Base-by-base conservation (phyloP, 1,139 yeast species). In the Hansenula anomala region DNA sequence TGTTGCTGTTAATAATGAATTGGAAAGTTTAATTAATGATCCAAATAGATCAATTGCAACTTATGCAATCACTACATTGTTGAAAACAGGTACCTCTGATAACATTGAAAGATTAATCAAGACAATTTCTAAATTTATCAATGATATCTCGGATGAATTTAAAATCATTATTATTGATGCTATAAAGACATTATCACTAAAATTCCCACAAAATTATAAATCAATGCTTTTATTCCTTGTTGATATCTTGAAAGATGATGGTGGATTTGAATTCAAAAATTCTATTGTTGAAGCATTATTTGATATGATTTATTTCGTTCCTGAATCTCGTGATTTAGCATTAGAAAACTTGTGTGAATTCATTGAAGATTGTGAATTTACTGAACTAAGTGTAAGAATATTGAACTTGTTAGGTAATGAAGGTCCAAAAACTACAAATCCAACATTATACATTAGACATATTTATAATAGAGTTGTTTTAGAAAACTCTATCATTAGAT, bases 311-410 rank as follows among this genome's bases (percentile, higher is more conserved):
- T 82, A 83, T 49, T 88, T 84, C 56, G 81, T 89, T 45, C 95
- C 96, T 22, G 83, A 78, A 41, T 87, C 94, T n/a, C 80, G 87
- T 55, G 95, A 87, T 54, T 65, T 76, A 42, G 95, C 96, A 25
- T 71, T 92, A 56, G 88, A 86, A 67, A 85, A 84, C 59, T 73
- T 94, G 52, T 89, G 97, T 71, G 99, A 92, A 63, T 89, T 89
- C 58, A 94, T 92, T 53, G 99, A 94, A 66, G 99, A 92, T 68
- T 92, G 97, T 67, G 99, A 92, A 66, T 92, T 75, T 66, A 86
- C 96, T 29, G 97, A 89, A 63, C 78, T 92, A 45, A 78, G 95
- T 27, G 96, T 90, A 25, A 80, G 97, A 60, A 83, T 92, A 47
- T 74, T 92, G 61, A 96, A 89, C 63, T 67, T 90, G 50, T 74